Evolutionary conservation across 345 rosid species (phyloP).

Genomic region (Mercurialis annua): DNA sequence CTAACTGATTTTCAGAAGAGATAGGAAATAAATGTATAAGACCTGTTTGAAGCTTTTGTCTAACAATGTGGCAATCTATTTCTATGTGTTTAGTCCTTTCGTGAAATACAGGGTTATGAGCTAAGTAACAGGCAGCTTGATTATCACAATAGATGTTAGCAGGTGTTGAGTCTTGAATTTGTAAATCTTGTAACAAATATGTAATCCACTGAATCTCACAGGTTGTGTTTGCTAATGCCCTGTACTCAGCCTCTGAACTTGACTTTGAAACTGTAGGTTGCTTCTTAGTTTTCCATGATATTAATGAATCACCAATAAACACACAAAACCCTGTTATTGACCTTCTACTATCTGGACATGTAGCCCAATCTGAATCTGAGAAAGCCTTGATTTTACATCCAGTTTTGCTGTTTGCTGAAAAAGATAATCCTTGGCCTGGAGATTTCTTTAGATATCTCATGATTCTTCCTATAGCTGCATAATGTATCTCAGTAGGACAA

Average conservation of each 20-base stretch:
- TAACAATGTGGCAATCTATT: background rate
- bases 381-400: background rate
- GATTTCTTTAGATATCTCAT: background rate
- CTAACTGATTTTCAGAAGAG: too few species aligned
- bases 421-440: background rate
- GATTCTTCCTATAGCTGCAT: background rate
- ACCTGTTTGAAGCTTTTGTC: background rate
- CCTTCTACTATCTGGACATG: too few species aligned
- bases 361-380: too few species aligned
- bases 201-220: background rate
- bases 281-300: background rate
- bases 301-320: background rate
- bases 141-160: background rate
- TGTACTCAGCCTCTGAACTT: too few species aligned
- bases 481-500: background rate
- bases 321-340: background rate
- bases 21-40: too few species aligned
- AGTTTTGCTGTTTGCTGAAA: background rate
- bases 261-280: too few species aligned
- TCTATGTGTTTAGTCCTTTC: background rate
- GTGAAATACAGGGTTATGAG: background rate
- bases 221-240: background rate
- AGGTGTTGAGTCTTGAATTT: background rate
- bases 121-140: background rate
- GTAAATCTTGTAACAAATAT: background rate